These are phyloP conservation scores for Uronychia binucleata DNA, from an alignment of 73 alveolate genomes.

Conservation along the genomic window DNA sequence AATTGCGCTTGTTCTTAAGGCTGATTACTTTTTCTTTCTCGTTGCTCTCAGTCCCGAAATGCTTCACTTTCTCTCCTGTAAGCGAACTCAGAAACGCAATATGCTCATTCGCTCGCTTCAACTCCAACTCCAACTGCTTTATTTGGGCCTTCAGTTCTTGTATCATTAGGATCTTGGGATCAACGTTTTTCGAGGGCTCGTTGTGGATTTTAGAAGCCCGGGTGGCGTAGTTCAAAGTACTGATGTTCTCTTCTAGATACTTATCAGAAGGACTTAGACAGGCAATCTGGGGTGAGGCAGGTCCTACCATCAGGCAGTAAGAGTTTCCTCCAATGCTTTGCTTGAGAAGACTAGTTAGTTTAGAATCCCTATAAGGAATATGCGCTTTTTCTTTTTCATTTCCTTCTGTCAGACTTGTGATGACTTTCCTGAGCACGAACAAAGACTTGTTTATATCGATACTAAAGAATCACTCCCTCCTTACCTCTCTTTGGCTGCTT, in stretches of 20 bases:
- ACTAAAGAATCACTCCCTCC: too few species aligned
- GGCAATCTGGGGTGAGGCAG: too few species aligned
- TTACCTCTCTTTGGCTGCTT: constrained; percentile 84
- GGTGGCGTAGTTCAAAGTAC: constrained; percentile 91
- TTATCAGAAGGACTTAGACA: constrained; percentile 85
- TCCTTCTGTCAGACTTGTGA: constrained; percentile 79
- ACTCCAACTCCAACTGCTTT: background rate
- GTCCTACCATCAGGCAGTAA: constrained; percentile 85
- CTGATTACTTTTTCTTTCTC: background rate
- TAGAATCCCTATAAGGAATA: constrained; percentile 93
- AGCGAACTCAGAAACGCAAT: background rate
- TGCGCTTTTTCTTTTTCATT: constrained; percentile 37
- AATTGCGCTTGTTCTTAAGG: background rate
- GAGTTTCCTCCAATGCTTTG: constrained; percentile 93
- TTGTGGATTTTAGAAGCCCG: constrained; percentile 82
- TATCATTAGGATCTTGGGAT: constrained; percentile 52
- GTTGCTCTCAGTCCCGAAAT: background rate
- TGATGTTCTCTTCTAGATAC: constrained; percentile 85
- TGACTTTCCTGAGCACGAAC: constrained; percentile 84
- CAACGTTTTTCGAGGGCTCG: constrained; percentile 74
- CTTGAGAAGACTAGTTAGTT: constrained; percentile 87
- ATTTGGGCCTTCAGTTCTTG: constrained; percentile 26
- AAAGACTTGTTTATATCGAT: constrained; percentile 88
- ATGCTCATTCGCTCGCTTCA: background rate
- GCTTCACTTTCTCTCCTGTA: background rate